Percentiles rank a stretch among this genome's conserved stretches.
Evolutionary conservation across 768 basidiomycete genomes (phyloP).

Genomic region (Pisolithus orientalis): DNA sequence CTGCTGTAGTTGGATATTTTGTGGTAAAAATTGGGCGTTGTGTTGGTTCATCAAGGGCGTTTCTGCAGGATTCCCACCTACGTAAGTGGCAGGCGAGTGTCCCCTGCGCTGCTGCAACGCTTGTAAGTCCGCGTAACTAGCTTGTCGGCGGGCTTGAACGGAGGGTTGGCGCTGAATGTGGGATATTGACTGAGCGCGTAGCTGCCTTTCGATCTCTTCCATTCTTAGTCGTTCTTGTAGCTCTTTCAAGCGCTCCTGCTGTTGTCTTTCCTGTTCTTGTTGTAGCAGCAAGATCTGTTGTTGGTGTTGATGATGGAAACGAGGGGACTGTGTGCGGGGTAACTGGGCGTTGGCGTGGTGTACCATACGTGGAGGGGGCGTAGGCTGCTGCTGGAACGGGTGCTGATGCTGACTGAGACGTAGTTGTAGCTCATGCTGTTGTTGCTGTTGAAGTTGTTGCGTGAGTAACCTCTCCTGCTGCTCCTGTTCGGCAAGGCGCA

Average conservation of each 20-base stretch:
- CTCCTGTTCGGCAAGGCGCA: constrained; percentile 26
- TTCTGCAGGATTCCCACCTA: constrained; percentile 19
- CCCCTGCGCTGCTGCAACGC: constrained; percentile 45
- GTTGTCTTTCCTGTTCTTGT: constrained; percentile 58
- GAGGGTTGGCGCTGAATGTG: constrained; percentile 38
- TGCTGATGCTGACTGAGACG: constrained; percentile 40
- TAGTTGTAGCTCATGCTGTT: constrained; percentile 36
- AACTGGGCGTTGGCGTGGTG: constrained; percentile 21
- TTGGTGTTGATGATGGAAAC: constrained; percentile 69
- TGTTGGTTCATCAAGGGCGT: constrained; percentile 42
- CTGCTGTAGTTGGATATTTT: constrained; percentile 69
- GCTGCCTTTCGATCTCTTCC: constrained; percentile 63
- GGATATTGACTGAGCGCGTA: constrained; percentile 47
- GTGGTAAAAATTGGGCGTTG: constrained; percentile 48
- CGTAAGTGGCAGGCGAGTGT: constrained; percentile 40
- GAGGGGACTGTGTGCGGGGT: constrained; percentile 70
- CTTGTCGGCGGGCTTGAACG: constrained; percentile 31
- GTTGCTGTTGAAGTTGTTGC: constrained; percentile 40
- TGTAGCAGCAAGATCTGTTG: constrained; percentile 64
- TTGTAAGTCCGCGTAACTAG: constrained; percentile 45
- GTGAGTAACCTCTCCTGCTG: constrained; percentile 28
- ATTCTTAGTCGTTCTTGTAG: constrained; percentile 58
- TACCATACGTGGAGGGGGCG: constrained; percentile 70
- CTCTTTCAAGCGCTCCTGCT: constrained; percentile 52
- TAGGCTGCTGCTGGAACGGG: constrained; percentile 33